Evolutionary conservation across 2,329 filamentous ascomycete genomes (phyloP), one percentile per base, ranked within the genome.

Genomic region (Epicoccum nigrum): DNA sequence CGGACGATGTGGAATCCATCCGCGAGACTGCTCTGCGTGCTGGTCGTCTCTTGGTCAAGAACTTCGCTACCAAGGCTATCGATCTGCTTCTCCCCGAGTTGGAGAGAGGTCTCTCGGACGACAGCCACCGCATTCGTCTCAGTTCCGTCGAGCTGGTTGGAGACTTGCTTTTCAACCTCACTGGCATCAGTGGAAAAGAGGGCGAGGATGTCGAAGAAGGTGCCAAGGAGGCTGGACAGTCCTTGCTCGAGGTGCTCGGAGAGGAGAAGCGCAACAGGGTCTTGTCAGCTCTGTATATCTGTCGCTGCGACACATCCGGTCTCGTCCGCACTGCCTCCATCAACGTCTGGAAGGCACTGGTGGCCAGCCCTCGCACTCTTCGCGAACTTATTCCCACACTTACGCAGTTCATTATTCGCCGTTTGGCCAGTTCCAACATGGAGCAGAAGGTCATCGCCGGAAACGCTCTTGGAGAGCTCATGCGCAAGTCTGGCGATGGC

Each of bases 391-490:
- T 97, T 38, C 93, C 94, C 35, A 97, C 92, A 1, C 86, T 99
- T 54, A 96, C 92, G 5, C 92, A 97, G 72, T 86, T 99, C 58
- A 88, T 99, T 64, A 97, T 99, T 71, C 86, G 90, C 53, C 89
- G 94, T 40, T 83, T 99, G 62, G 94, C 92, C 56, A 97, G 92
- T 72, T 89, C 92, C 37, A 97, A 97, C 69, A 92, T 96, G 87
- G 94, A 99, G 74, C 94, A 99, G 75, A 97, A 97, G 79, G 89
- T 96, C 63, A 99, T 99, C 79, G 94, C 95, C 60, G 93, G 93
- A 72, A 97, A 97, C 73, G 92, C 94, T 40, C 82, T 99, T 48
- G 94, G 94, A 68, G 94, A 99, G 72, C 85, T 99, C 60, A 97
- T 99, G 68, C 88, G 94, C 67, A 97, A 96, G 76, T 93, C 94